These are phyloP conservation scores for Pleoardoris graminearum DNA, from an alignment of 2,329 filamentous ascomycete species.

Conservation along the genomic window DNA sequence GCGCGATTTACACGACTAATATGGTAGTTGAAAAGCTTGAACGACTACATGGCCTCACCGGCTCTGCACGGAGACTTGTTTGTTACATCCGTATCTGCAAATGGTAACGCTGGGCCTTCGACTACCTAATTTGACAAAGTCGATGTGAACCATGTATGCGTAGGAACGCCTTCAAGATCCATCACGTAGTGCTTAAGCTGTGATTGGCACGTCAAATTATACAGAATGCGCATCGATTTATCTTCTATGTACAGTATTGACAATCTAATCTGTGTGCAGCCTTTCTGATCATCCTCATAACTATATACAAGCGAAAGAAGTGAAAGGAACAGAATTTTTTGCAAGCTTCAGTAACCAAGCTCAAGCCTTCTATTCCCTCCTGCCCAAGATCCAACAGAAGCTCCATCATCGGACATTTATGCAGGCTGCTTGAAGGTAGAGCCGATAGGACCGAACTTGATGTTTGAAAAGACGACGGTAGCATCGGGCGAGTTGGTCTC, in stretches of 20 bases:
- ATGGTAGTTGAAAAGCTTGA: too few species aligned
- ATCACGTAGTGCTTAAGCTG: not conserved
- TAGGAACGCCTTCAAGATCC: too few species aligned
- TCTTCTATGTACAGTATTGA: conserved; percentile 1
- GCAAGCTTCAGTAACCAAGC: conserved; percentile 3
- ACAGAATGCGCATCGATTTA: not conserved
- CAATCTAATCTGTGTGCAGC: not conserved
- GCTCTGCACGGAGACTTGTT: too few species aligned
- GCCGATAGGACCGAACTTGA: conserved; percentile 46
- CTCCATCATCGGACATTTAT: conserved; percentile 17
- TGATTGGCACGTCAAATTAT: not conserved
- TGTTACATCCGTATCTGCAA: too few species aligned
- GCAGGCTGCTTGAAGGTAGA: conserved; percentile 43
- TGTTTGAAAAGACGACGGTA: conserved; percentile 46
- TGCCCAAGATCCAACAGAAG: not conserved
- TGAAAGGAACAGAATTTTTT: not conserved
- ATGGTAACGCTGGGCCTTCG: too few species aligned
- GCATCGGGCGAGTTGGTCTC: conserved; percentile 41
- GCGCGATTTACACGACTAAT: too few species aligned
- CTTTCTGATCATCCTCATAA: not conserved
- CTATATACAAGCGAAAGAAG: conserved; percentile 17
- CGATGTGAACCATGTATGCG: too few species aligned
- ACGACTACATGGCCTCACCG: too few species aligned
- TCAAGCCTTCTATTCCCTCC: not conserved
- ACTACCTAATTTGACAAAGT: too few species aligned